Conservation (phyloP, 108 stramenopile species). For the Nannochloropsis salina region DNA sequence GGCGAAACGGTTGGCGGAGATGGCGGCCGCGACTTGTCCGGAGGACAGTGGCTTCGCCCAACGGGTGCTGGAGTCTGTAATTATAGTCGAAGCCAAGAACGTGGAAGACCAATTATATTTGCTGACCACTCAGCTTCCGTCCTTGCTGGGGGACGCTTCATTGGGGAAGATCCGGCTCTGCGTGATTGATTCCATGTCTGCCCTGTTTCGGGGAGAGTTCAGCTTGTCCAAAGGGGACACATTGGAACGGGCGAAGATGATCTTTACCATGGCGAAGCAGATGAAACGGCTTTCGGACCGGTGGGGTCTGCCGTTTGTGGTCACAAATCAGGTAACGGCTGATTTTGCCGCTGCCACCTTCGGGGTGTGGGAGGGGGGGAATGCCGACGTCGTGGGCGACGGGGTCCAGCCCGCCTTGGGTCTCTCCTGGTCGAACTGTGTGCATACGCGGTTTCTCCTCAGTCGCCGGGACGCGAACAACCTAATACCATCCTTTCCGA, state of each 20-base stretch:
- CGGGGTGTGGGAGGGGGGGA: not conserved
- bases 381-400: not conserved
- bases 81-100: conserved; percentile 6
- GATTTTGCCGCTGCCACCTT: not conserved
- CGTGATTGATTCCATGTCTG: conserved; percentile 2
- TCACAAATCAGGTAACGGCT: not conserved
- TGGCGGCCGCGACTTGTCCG: not conserved
- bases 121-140: not conserved
- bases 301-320: not conserved
- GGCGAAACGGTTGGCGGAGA: not conserved
- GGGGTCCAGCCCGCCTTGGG: not conserved
- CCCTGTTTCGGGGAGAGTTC: conserved; percentile 9
- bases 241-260: not conserved
- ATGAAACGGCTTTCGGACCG: not conserved
- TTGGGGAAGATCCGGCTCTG: not conserved
- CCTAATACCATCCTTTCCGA: too few species aligned
- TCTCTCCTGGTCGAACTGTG: not conserved
- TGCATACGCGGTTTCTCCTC: conserved; percentile 7
- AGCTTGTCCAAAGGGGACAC: not conserved
- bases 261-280: conserved; percentile 17
- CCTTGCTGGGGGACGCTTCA: not conserved
- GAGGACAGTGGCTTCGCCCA: not conserved
- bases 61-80: conserved; percentile 4
- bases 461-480: not conserved
- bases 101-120: not conserved